A percentile compares a stretch with the other conserved stretches of the same genome.
Conservation (phyloP, 2,329 filamentous ascomycete species). For the Stemphylium vesicarium region DNA sequence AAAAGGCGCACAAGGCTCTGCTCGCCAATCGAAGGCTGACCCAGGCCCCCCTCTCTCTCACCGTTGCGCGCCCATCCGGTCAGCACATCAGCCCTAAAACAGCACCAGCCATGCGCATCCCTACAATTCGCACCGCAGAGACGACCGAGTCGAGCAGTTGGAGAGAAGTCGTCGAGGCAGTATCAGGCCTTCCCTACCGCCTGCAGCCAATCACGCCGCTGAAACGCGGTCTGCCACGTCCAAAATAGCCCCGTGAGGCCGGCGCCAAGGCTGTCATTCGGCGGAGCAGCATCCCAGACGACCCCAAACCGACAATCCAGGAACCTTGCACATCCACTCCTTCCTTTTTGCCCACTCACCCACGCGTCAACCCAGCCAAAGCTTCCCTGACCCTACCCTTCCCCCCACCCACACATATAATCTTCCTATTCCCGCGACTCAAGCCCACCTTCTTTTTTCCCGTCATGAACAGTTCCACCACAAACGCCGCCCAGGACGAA, state of each 20-base stretch:
- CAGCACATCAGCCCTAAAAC: conserved; percentile 27
- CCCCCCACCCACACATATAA: conserved; percentile 35
- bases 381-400: neutral
- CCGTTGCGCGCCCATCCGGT: conserved; percentile 21
- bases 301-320: conserved; percentile 1
- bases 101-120: conserved; percentile 7
- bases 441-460: conserved; percentile 22
- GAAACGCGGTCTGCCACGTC: conserved; percentile 8
- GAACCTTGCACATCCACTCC: conserved; percentile 13
- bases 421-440: conserved; percentile 12
- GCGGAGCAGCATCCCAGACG: conserved; percentile 8
- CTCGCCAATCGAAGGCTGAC: conserved; percentile 26
- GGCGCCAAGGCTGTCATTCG: conserved; percentile 22
- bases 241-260: conserved; percentile 16
- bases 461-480: conserved; percentile 50
- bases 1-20: conserved; percentile 9
- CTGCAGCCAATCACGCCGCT: conserved; percentile 9
- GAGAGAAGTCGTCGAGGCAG: neutral
- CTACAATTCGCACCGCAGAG: conserved; percentile 2
- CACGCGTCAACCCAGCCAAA: conserved; percentile 12
- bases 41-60: conserved; percentile 1
- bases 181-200: conserved; percentile 3
- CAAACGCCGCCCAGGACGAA: conserved; percentile 56
- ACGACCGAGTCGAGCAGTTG: conserved; percentile 3
- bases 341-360: conserved; percentile 14